Conservation (phyloP, 345 rosid species). For the Stellera chamaejasme region DNA sequence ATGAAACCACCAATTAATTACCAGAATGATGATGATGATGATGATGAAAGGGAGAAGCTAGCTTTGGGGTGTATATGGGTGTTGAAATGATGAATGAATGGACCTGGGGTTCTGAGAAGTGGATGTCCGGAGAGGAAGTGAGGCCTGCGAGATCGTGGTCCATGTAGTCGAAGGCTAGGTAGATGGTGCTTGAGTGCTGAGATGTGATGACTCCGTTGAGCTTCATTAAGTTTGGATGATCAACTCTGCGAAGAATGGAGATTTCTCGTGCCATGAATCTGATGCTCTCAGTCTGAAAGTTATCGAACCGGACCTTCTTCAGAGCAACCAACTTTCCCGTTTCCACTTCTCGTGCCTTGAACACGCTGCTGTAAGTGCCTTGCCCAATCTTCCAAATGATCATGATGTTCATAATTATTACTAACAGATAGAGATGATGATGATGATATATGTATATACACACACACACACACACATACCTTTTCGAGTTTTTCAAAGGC, state of each 20-base stretch:
- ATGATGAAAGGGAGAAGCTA: too few relatives aligned
- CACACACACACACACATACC: too few relatives aligned
- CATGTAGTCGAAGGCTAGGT: conserved; percentile 82
- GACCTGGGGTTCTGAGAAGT: conserved; percentile 61
- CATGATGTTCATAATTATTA: too few relatives aligned
- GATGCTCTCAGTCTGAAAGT: conserved; percentile 65
- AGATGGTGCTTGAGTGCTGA: conserved; percentile 43
- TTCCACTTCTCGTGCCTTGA: conserved; percentile 61
- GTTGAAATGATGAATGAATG: conserved; percentile 1
- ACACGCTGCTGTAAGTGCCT: conserved; percentile 84
- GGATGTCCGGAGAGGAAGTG: conserved; percentile 43
- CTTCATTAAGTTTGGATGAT: conserved; percentile 70
- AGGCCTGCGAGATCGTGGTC: conserved; percentile 81
- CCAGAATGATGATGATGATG: neutral
- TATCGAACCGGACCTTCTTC: conserved; percentile 73
- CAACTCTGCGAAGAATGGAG: conserved; percentile 59
- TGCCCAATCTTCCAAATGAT: conserved; percentile 52
- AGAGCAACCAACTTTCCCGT: conserved; percentile 64
- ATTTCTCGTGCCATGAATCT: conserved; percentile 82
- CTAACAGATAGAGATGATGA: too few relatives aligned
- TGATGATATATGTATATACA: too few relatives aligned
- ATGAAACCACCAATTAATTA: neutral
- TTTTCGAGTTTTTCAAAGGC: conserved; percentile 70
- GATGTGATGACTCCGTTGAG: conserved; percentile 70
- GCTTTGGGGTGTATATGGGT: neutral